Evolutionary conservation across 345 rosid genomes (phyloP), one percentile per base, ranked within the genome.

Genomic region (Garcia nutans): DNA sequence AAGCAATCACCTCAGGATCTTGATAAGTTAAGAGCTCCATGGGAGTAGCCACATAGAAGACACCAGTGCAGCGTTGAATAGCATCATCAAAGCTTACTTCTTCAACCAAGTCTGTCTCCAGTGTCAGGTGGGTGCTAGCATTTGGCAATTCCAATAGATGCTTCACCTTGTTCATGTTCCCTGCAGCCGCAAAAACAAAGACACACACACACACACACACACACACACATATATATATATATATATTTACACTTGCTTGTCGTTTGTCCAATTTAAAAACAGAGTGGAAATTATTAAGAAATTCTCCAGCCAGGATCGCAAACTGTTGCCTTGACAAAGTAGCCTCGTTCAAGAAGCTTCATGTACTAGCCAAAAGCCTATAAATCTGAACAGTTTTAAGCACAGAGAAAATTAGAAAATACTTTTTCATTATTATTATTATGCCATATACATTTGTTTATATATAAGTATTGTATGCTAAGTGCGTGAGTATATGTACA

Each of bases 11-110:
- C 80, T 82, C 87, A 1, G 78, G 82, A 28, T 86, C 85, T n/a
- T 73, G 55, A 24, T 6, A n/a, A 72, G 79, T 70, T 10, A 72
- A 76, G 49, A 82, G 73, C 58, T 86, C 84, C 80, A 82, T 71
- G 2, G 85, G 88, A 0, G 71, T 81, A 47, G 88, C 87, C 1
- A 84, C 85, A 26, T 80, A 81, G 62, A 84, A 79, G 15, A 84
- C 87, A 0, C 84, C 82, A 0, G 59, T 16, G 66, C 89, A 84
- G 0, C 85, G 84, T 12, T 77, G 65, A 42, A 86, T 73, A 4
- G 79, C 82, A 15, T 73, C 77, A 19, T 79, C 67, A 23, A 79
- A 84, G 73, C 87, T 86, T 28, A 80, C 87, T 2, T 82, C 79
- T 0, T 59, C 76, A 9, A 22, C 10, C 19, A 84, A 49, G 31